A percentile compares a stretch with the other conserved stretches of the same genome.
These are phyloP conservation scores for Nymphaea colorata DNA, from an alignment of 164 flowering plant genomes.

Conservation along the genomic window DNA sequence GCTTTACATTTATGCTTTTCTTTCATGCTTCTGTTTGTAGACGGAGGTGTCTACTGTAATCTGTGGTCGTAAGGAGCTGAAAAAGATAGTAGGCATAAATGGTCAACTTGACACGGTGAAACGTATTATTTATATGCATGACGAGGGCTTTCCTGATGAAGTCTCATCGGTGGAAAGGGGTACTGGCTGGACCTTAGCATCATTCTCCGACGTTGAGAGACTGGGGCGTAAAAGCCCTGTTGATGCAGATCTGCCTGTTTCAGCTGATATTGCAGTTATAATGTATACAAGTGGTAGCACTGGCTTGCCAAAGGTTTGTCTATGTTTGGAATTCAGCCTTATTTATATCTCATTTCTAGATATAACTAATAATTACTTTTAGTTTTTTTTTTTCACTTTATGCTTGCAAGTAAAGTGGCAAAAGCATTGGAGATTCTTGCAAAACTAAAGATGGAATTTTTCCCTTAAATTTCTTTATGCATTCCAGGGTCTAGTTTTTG, in stretches of 20 bases:
- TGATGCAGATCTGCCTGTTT: constrained; percentile 57
- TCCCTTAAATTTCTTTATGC: too few species aligned
- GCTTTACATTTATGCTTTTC: not conserved
- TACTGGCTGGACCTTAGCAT: constrained; percentile 36
- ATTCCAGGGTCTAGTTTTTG: too few species aligned
- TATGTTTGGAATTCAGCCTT: not conserved
- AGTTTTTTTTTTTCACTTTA: not conserved
- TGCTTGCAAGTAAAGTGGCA: not conserved
- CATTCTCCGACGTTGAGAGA: constrained; percentile 53
- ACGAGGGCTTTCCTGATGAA: constrained; percentile 34
- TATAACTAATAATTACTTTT: not conserved
- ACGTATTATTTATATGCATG: constrained; percentile 75
- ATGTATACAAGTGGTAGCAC: constrained; percentile 99
- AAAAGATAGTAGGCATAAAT: constrained; percentile 58
- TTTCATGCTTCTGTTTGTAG: constrained; percentile 24
- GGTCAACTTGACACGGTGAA: constrained; percentile 85
- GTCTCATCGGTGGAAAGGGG: constrained; percentile 24
- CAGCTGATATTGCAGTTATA: constrained; percentile 89
- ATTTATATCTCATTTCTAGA: not conserved
- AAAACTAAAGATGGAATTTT: too few species aligned
- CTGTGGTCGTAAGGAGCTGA: constrained; percentile 80
- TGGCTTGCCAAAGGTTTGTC: constrained; percentile 90
- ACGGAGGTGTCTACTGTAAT: constrained; percentile 95
- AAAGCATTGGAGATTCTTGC: not conserved
- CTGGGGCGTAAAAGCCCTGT: constrained; percentile 62